phyloP scores from a whole-genome alignment of 129 eudicot genomes.

The Saposhnikovia divaricata region DNA sequence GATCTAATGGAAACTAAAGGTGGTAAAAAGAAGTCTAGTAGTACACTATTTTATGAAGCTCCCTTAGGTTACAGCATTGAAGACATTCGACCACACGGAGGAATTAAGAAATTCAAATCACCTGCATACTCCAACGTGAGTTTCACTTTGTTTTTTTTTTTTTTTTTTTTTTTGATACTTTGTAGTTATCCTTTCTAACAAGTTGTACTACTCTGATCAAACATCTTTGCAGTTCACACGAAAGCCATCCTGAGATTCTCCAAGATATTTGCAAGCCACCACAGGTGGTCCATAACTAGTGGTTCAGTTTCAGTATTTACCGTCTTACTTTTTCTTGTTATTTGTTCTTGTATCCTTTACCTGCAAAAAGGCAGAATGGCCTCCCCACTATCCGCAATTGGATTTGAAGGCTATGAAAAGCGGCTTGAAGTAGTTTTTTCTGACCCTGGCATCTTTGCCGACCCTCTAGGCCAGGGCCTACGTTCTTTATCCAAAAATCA shows the following conservation, averaged over 20 bases:
- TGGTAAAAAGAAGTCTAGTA: constrained; percentile 51
- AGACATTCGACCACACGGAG: constrained; percentile 73
- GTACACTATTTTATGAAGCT: constrained; percentile 57
- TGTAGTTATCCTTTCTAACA: neutral
- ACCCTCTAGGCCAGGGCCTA: constrained; percentile 47
- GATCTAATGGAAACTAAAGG: constrained; percentile 58
- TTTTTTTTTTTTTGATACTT: neutral
- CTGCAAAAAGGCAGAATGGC: constrained; percentile 43
- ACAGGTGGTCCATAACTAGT: constrained; percentile 14
- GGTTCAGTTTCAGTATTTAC: constrained; percentile 13
- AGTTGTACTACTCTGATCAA: neutral
- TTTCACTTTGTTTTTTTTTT: neutral
- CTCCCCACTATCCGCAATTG: constrained; percentile 52
- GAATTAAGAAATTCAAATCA: constrained; percentile 65
- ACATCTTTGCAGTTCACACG: constrained; percentile 59
- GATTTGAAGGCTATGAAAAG: constrained; percentile 91
- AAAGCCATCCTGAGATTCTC: constrained; percentile 72
- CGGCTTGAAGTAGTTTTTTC: constrained; percentile 67
- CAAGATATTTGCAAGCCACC: constrained; percentile 22
- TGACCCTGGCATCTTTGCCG: constrained; percentile 37
- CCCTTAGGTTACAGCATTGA: constrained; percentile 69
- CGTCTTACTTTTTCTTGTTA: constrained; percentile 9
- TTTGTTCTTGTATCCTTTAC: constrained; percentile 10
- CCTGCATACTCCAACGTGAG: constrained; percentile 80
- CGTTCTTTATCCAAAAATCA: constrained; percentile 59